These are phyloP conservation scores for Rhizopus delemar DNA, from an alignment of 371 early-diverging fungal species.

Conservation along the genomic window DNA sequence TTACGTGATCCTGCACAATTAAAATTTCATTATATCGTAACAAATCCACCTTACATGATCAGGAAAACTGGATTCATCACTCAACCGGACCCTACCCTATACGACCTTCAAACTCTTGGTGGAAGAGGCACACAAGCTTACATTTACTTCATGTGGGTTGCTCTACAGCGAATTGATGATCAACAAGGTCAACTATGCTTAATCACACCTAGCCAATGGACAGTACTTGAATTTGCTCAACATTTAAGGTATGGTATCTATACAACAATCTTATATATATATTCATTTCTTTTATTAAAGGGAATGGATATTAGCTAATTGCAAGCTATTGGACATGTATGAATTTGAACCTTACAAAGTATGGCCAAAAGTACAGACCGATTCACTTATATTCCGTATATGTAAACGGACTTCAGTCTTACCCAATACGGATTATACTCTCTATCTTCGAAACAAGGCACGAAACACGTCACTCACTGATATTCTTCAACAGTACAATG, in stretches of 20 bases:
- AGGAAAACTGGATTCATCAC: slow-evolving; percentile 63
- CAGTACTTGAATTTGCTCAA: slow-evolving; percentile 61
- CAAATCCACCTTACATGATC: slow-evolving; percentile 74
- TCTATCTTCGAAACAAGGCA: slow-evolving; percentile 19
- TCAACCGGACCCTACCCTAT: slow-evolving; percentile 57
- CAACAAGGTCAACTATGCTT: slow-evolving; percentile 40
- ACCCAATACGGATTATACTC: slow-evolving; percentile 14
- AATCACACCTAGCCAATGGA: slow-evolving; percentile 68
- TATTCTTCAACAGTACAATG: slow-evolving; percentile 6
- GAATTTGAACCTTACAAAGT: slow-evolving; percentile 71
- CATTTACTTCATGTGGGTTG: slow-evolving; percentile 53
- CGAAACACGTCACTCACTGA: slow-evolving; percentile 10
- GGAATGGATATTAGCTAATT: slow-evolving; percentile 61
- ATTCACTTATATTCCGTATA: slow-evolving; percentile 63
- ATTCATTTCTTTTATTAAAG: slow-evolving; percentile 22
- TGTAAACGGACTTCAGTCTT: slow-evolving; percentile 34
- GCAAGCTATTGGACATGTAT: slow-evolving; percentile 55
- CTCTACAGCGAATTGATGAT: slow-evolving; percentile 44
- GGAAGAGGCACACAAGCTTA: slow-evolving; percentile 49
- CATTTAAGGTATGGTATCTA: slow-evolving; percentile 39
- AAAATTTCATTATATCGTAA: slow-evolving; percentile 61
- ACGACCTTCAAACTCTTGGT: slow-evolving; percentile 52
- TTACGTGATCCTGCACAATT: slow-evolving; percentile 49
- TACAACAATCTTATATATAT: no score
- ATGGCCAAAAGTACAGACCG: slow-evolving; percentile 67